Percentiles rank a stretch among this genome's conserved stretches.
Conservation (phyloP, 306 rosid species). For the Vicia villosa region DNA sequence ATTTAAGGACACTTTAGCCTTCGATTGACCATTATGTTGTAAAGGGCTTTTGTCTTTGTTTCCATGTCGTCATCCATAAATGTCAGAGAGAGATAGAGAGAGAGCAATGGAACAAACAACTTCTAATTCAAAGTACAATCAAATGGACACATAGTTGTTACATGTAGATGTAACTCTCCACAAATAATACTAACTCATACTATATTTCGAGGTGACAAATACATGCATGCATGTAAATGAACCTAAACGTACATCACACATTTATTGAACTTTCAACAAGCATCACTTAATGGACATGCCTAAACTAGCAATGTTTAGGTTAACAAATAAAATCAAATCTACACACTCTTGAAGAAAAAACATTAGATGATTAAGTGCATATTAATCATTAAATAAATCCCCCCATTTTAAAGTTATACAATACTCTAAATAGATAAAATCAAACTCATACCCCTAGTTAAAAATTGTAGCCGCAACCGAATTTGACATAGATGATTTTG, state of each 20-base stretch:
- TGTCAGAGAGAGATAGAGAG: neutral
- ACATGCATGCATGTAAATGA: constrained; percentile 25
- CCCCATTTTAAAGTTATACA: neutral
- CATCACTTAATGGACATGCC: constrained; percentile 27
- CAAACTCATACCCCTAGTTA: neutral
- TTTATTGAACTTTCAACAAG: constrained; percentile 31
- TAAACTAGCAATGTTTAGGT: constrained; percentile 40
- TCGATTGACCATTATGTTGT: constrained; percentile 38
- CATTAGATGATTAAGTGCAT: constrained; percentile 28
- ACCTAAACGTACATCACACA: constrained; percentile 13
- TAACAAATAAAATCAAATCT: constrained; percentile 20
- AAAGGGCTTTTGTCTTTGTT: constrained; percentile 23
- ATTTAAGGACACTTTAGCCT: constrained; percentile 8
- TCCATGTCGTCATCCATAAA: neutral
- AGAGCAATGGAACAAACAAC: neutral
- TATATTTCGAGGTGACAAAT: constrained; percentile 8
- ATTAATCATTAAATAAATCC: neutral
- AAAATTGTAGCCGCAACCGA: neutral
- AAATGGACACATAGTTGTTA: neutral
- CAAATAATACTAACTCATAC: neutral
- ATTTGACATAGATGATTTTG: no score
- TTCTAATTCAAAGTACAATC: constrained; percentile 4
- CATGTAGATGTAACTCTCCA: neutral
- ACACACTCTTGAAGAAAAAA: constrained; percentile 23
- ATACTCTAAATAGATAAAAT: constrained; percentile 29